A percentile compares a stretch with the other conserved stretches of the same genome.
phyloP scores from a whole-genome alignment of 345 rosid species.

The Lumnitzera littorea region DNA sequence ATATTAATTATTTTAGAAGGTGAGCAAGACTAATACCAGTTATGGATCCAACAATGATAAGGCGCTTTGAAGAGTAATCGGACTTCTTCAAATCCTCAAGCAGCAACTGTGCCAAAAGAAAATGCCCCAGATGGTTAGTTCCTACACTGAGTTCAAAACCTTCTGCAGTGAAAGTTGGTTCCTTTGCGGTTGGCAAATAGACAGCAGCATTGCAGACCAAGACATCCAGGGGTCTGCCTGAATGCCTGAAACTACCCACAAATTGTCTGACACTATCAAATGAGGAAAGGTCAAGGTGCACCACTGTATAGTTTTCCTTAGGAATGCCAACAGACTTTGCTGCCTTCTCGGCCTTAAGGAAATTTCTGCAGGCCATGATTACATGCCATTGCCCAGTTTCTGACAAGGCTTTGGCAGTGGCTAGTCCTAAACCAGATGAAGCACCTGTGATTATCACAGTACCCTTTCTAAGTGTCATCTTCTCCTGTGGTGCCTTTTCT shows the following conservation, averaged over 20 bases:
- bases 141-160: constrained; percentile 94
- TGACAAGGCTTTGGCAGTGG: constrained; percentile 79
- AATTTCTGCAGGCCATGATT: constrained; percentile 92
- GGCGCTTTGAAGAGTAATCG: constrained; percentile 78
- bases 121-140: constrained; percentile 93
- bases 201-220: constrained; percentile 97
- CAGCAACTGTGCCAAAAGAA: constrained; percentile 72
- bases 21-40: constrained; percentile 44
- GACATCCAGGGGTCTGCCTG: constrained; percentile 71
- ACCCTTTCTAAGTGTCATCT: constrained; percentile 80
- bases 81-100: constrained; percentile 74
- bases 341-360: constrained; percentile 83
- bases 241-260: constrained; percentile 55
- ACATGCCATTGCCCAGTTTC: constrained; percentile 86
- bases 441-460: constrained; percentile 72
- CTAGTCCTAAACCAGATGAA: constrained; percentile 80
- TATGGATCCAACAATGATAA: constrained; percentile 94
- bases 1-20: neutral
- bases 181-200: constrained; percentile 84
- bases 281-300: constrained; percentile 94
- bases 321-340: constrained; percentile 77
- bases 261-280: constrained; percentile 88
- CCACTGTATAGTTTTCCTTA: constrained; percentile 71
- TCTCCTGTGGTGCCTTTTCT: constrained; percentile 37
- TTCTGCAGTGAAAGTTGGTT: constrained; percentile 89